Evolutionary conservation across 108 stramenopile species (phyloP).

Genomic region (Nitzschia sp.): DNA sequence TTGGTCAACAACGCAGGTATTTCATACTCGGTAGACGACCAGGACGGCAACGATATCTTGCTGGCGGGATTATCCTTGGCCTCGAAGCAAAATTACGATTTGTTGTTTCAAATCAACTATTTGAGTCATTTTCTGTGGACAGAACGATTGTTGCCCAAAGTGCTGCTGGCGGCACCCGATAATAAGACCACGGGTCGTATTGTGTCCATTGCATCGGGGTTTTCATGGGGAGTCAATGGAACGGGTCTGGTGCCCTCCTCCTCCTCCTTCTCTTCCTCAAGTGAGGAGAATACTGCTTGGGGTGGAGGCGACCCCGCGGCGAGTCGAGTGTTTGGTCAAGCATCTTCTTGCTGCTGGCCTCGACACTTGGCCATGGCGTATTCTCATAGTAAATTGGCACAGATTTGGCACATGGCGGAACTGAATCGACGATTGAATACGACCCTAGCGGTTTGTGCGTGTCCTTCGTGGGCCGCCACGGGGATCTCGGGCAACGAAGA

Average conservation of each 20-base stretch:
- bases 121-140: slow-evolving; percentile 64
- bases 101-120: slow-evolving; percentile 51
- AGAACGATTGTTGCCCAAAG: slow-evolving; percentile 44
- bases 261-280: background rate
- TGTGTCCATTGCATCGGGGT: slow-evolving; percentile 1
- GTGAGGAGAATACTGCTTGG: background rate
- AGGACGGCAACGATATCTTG: background rate
- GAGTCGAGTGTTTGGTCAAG: background rate
- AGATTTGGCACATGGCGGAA: slow-evolving; percentile 25
- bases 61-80: background rate
- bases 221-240: slow-evolving; percentile 1
- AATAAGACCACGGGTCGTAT: background rate
- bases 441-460: background rate
- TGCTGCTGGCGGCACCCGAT: no score
- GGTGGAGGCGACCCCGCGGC: background rate
- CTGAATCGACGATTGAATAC: background rate
- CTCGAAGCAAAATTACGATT: slow-evolving; percentile 26
- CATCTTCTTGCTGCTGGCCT: background rate
- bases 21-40: background rate
- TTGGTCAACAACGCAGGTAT: slow-evolving; percentile 69
- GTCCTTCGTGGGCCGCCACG: slow-evolving; percentile 11
- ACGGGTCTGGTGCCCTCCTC: background rate
- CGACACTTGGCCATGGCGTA: slow-evolving; percentile 21
- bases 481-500: background rate
- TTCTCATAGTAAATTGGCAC: slow-evolving; percentile 61